These are phyloP conservation scores for Fraxinus platypoda DNA, from an alignment of 305 asterid genomes.

Conservation along the genomic window DNA sequence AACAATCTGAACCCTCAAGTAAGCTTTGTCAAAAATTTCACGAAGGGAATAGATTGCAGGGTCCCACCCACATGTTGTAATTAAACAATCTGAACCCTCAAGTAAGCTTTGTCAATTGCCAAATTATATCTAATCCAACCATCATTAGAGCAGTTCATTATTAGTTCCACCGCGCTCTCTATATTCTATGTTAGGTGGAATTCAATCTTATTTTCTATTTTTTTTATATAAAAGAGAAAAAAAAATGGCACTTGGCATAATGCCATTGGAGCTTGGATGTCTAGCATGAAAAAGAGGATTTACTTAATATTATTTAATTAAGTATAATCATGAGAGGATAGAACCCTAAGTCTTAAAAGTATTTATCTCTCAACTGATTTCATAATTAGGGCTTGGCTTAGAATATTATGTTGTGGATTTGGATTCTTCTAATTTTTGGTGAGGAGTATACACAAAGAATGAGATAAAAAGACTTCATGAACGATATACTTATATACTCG, in stretches of 20 bases:
- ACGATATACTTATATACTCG: background rate
- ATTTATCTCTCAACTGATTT: constrained; percentile 26
- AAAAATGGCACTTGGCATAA: background rate
- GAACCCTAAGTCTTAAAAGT: constrained; percentile 40
- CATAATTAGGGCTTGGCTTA: constrained; percentile 30
- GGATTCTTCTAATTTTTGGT: background rate
- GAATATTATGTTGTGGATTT: background rate
- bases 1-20: no score
- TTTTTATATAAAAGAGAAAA: no score
- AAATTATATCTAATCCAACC: constrained; percentile 27
- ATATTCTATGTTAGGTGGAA: constrained; percentile 26
- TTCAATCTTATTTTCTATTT: background rate
- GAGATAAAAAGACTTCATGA: background rate
- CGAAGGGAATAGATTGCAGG: constrained; percentile 11
- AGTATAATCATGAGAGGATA: constrained; percentile 35
- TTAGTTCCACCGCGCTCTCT: constrained; percentile 16
- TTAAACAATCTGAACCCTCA: constrained; percentile 23
- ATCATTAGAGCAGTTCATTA: constrained; percentile 31
- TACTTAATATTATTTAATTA: constrained; percentile 28
- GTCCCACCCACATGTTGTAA: constrained; percentile 37
- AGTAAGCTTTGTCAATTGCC: constrained; percentile 34
- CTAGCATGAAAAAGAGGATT: background rate
- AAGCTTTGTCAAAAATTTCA: no score
- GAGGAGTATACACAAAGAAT: constrained; percentile 14
- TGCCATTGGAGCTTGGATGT: constrained; percentile 9